Conservation (phyloP, 768 basidiomycete genomes). For the Tulasnella sp. region DNA sequence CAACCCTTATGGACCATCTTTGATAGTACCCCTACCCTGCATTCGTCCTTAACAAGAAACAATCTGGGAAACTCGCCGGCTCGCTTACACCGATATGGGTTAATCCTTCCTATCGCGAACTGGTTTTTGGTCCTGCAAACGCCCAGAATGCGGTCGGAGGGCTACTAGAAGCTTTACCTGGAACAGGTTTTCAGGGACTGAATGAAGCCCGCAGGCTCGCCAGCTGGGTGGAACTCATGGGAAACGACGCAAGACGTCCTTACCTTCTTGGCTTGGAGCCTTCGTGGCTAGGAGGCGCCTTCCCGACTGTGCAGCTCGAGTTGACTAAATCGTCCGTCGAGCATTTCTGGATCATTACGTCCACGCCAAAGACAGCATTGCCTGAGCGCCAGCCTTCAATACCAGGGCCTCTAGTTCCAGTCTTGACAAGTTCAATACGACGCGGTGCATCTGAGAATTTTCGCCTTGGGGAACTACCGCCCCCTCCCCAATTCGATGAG, state of each 20-base stretch:
- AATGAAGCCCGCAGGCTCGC: conserved; percentile 1
- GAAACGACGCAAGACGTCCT: not conserved
- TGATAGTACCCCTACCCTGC: conserved; percentile 20
- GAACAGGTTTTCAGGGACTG: conserved; percentile 3
- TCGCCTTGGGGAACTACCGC: not conserved
- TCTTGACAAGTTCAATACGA: not conserved
- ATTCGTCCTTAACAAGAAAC: conserved; percentile 18
- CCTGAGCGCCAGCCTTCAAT: conserved; percentile 11
- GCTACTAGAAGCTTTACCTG: conserved; percentile 16
- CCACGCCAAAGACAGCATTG: conserved; percentile 18
- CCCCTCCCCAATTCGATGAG: not conserved
- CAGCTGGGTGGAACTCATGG: conserved; percentile 11
- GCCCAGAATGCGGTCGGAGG: conserved; percentile 8
- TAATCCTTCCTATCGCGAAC: conserved; percentile 16
- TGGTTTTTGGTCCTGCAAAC: conserved; percentile 16
- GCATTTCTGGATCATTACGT: conserved; percentile 19
- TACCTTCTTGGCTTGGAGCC: conserved; percentile 18
- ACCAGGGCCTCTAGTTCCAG: not conserved
- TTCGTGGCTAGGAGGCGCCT: conserved; percentile 15
- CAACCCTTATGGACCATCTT: not conserved
- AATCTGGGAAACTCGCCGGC: conserved; percentile 12
- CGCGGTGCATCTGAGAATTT: conserved; percentile 5
- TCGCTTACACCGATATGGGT: conserved; percentile 16
- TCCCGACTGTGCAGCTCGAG: conserved; percentile 13
- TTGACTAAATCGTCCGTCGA: conserved; percentile 19